Percentiles rank a stretch among this genome's conserved stretches.
Conservation (phyloP, 2,329 filamentous ascomycete species). For the Alternaria postmessia region DNA sequence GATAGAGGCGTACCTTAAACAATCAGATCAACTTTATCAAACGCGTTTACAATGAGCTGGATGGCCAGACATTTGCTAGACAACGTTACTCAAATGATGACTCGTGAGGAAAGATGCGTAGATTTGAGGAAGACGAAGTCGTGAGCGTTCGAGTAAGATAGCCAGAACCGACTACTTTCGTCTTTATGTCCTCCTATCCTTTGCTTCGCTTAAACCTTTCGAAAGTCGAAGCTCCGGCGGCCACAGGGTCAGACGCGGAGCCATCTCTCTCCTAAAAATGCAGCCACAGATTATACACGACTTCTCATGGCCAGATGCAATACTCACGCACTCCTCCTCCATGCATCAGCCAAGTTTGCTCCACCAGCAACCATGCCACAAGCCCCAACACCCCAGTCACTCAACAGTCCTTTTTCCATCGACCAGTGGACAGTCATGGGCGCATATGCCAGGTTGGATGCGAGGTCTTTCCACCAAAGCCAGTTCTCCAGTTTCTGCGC, state of each 20-base stretch:
- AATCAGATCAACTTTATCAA: neutral
- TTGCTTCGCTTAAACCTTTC: too few relatives aligned
- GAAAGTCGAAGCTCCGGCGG: too few relatives aligned
- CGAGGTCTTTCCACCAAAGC: slow-evolving; percentile 71
- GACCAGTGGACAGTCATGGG: slow-evolving; percentile 88
- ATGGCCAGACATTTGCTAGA: neutral
- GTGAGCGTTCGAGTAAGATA: too few relatives aligned
- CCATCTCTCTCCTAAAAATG: neutral
- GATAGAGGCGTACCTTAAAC: neutral
- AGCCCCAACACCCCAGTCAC: slow-evolving; percentile 65
- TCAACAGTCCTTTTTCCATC: slow-evolving; percentile 63
- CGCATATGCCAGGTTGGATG: slow-evolving; percentile 77
- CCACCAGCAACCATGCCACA: slow-evolving; percentile 63
- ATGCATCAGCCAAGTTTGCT: slow-evolving; percentile 56
- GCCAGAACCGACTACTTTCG: too few relatives aligned
- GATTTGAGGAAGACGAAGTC: neutral
- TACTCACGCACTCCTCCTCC: slow-evolving; percentile 50
- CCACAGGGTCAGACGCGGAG: neutral
- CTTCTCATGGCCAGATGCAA: too few relatives aligned
- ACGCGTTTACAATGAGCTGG: neutral
- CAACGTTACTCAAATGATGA: neutral
- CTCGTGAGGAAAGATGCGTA: neutral
- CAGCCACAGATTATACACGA: neutral
- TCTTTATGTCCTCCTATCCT: too few relatives aligned
- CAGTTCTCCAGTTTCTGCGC: slow-evolving; percentile 42